These are phyloP conservation scores for Phytophthora tubulina DNA, from an alignment of 352 stramenopile species.

Conservation along the genomic window DNA sequence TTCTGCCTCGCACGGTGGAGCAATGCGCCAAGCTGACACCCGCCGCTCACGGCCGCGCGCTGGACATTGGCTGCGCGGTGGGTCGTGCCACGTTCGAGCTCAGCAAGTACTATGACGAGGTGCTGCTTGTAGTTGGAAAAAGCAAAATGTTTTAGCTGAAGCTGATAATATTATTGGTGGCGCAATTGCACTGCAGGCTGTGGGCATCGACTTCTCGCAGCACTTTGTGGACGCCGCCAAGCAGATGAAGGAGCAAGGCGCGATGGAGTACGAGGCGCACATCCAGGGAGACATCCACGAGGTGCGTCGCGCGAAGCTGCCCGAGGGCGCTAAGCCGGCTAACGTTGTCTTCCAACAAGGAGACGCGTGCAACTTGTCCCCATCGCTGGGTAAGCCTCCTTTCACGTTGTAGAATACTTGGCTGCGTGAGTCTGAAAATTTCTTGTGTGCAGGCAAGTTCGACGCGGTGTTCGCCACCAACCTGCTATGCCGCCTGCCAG, in stretches of 20 bases:
- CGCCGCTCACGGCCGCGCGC: conserved; percentile 66
- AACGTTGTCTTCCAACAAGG: conserved; percentile 93
- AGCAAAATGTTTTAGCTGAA: neutral
- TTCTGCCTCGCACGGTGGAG: conserved; percentile 88
- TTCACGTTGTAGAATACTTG: conserved; percentile 51
- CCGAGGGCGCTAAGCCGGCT: conserved; percentile 61
- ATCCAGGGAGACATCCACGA: conserved; percentile 90
- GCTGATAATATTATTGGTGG: conserved; percentile 3
- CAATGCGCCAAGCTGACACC: conserved; percentile 70
- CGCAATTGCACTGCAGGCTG: conserved; percentile 49
- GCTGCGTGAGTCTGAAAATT: conserved; percentile 36
- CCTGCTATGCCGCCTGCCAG: conserved; percentile 95
- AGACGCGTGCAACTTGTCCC: conserved; percentile 92
- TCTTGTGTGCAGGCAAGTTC: conserved; percentile 77
- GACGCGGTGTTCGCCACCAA: conserved; percentile 97
- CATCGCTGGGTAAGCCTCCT: conserved; percentile 73
- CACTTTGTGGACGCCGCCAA: conserved; percentile 91
- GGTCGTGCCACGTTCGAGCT: conserved; percentile 95
- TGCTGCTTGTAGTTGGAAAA: conserved; percentile 16
- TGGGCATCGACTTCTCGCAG: conserved; percentile 95
- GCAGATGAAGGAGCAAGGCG: conserved; percentile 83
- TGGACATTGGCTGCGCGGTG: conserved; percentile 96
- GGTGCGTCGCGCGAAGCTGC: conserved; percentile 68
- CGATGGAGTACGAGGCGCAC: conserved; percentile 87
- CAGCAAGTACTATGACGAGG: conserved; percentile 93